Evolutionary conservation across 164 flowering plant species (phyloP).

Genomic region (Magnolia kwangsiensis): DNA sequence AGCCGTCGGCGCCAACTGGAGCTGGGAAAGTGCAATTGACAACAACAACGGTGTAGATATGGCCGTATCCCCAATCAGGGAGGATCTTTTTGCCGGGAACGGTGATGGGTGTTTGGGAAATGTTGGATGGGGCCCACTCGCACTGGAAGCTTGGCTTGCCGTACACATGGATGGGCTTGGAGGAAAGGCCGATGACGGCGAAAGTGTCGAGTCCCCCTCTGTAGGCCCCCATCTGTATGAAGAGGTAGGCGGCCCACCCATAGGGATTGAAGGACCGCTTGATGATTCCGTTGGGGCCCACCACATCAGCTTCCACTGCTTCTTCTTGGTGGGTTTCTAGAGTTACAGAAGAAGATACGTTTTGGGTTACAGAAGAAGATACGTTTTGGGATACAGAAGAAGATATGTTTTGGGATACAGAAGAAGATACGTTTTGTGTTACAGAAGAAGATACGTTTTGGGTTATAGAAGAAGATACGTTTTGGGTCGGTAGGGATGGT

Average conservation of each 20-base stretch:
- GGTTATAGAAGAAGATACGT: constrained; percentile 10
- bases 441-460: constrained; percentile 18
- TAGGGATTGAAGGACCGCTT: constrained; percentile 53
- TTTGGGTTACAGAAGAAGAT: constrained; percentile 15
- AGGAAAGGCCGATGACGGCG: constrained; percentile 48
- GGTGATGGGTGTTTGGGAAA: constrained; percentile 11
- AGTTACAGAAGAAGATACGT: constrained; percentile 9
- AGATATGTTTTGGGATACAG: constrained; percentile 16
- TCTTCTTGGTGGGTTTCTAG: constrained; percentile 19
- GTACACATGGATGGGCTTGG: constrained; percentile 51
- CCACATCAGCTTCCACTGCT: not conserved
- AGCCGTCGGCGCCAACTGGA: constrained; percentile 39
- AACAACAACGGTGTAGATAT: constrained; percentile 85
- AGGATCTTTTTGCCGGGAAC: constrained; percentile 44
- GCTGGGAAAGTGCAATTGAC: constrained; percentile 74
- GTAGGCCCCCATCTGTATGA: constrained; percentile 85
- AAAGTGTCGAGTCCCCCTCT: constrained; percentile 71
- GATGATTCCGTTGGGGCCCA: constrained; percentile 25
- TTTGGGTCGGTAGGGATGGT: constrained; percentile 15
- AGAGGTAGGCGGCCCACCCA: constrained; percentile 74
- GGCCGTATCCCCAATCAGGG: constrained; percentile 95
- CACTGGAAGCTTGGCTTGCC: constrained; percentile 49
- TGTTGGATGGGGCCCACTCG: constrained; percentile 42
- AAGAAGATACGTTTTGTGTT: constrained; percentile 15
- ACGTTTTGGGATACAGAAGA: constrained; percentile 14